Conservation (phyloP, 83 land plant species). For the Diphasiastrum complanatum region DNA sequence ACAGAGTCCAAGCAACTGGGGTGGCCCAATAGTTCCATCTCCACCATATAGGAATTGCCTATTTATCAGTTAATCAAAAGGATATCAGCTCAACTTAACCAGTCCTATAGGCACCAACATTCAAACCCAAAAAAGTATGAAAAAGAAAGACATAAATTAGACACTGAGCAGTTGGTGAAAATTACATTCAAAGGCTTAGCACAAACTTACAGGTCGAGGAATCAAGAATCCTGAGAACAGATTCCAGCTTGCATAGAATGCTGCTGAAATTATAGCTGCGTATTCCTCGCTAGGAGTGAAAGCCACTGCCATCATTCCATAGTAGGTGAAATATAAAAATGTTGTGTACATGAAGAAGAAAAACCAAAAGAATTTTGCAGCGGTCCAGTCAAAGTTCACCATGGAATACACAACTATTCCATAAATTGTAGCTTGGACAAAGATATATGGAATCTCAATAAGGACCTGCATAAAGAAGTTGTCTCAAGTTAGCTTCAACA, state of each 20-base stretch:
- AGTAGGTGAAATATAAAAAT: conserved; percentile 41
- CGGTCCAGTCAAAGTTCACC: conserved; percentile 38
- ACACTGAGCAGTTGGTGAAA: not conserved
- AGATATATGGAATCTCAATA: conserved; percentile 41
- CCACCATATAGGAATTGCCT: conserved; percentile 32
- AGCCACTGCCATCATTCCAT: conserved; percentile 60
- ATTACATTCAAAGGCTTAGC: not conserved
- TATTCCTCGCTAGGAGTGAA: conserved; percentile 46
- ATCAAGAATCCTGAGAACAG: conserved; percentile 56
- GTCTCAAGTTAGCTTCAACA: too few relatives aligned
- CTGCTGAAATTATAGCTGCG: conserved; percentile 34
- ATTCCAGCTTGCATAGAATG: conserved; percentile 46
- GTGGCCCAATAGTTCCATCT: conserved; percentile 23
- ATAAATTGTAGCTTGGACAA: conserved; percentile 35
- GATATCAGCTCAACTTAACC: not conserved
- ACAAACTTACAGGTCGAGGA: conserved; percentile 33
- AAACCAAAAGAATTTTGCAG: conserved; percentile 41
- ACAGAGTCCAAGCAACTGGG: conserved; percentile 39
- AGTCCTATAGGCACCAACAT: not conserved
- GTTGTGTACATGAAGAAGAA: conserved; percentile 39
- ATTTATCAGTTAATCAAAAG: not conserved
- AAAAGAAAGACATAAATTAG: not conserved
- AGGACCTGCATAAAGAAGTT: conserved; percentile 29
- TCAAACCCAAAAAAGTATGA: not conserved
- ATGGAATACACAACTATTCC: conserved; percentile 32